A percentile compares a stretch with the other conserved stretches of the same genome.
Conservation (phyloP, 768 basidiomycete species). For the Agrocybe praecox region DNA sequence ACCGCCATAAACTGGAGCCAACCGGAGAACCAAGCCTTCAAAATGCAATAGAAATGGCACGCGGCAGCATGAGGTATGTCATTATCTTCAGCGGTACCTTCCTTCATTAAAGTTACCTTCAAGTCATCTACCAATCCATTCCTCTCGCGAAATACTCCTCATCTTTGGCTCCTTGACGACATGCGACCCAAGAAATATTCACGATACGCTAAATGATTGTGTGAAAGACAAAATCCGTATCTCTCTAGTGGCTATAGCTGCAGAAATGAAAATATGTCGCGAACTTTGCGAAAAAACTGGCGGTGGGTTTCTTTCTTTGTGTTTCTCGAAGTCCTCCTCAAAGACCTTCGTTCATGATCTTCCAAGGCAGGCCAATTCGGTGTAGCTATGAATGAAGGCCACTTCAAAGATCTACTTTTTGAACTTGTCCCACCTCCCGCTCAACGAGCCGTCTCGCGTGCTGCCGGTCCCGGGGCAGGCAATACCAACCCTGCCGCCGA, state of each 20-base stretch:
- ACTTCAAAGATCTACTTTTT: constrained; percentile 94
- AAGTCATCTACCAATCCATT: constrained; percentile 97
- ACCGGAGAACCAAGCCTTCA: constrained; percentile 94
- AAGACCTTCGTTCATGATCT: constrained; percentile 1
- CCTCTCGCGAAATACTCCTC: constrained; percentile 92
- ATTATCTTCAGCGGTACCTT: not conserved
- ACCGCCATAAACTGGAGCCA: constrained; percentile 88
- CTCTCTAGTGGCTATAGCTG: constrained; percentile 91
- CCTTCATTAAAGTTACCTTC: constrained; percentile 4
- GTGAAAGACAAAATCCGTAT: constrained; percentile 85
- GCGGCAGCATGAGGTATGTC: constrained; percentile 84
- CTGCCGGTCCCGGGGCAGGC: constrained; percentile 33
- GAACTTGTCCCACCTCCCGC: constrained; percentile 96
- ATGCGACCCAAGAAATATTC: constrained; percentile 96
- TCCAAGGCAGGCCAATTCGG: constrained; percentile 73
- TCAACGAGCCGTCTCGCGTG: constrained; percentile 57
- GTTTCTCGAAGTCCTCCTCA: not conserved
- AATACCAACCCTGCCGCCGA: constrained; percentile 73
- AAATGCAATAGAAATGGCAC: constrained; percentile 97
- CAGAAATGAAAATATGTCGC: constrained; percentile 98
- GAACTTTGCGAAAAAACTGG: constrained; percentile 91
- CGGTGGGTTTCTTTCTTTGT: constrained; percentile 51
- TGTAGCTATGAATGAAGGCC: constrained; percentile 98
- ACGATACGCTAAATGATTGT: constrained; percentile 89
- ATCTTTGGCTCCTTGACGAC: constrained; percentile 96